Base-by-base conservation (phyloP, 441 rosid species). In the Eutrema salsugineum region DNA sequence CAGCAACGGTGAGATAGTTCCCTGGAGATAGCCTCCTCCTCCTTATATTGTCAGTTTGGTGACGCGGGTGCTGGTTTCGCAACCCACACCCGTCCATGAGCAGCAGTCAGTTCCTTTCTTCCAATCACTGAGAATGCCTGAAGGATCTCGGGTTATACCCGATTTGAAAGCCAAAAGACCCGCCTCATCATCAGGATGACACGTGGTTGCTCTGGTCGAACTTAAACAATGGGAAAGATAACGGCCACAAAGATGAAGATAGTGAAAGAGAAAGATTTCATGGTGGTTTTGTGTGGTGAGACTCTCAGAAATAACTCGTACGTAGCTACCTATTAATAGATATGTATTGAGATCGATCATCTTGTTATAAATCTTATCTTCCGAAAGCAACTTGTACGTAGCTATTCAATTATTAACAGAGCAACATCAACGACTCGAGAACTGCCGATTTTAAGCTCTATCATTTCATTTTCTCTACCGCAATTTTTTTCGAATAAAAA, bases 161-260 rank as follows among this genome's bases (percentile, higher is more conserved):
- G 90, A 72, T 77, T 88, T 87, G 82, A 90, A 90, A 36, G 77
- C 87, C 47, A 86, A 39, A 24, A 90, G 90, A 66, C 87, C 91
- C 1, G 83, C 28, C 66, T 84, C 84, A 38, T 90, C 96, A 10
- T 88, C 88, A 7, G 42, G 65, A 78, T 90, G 80, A 67, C 96
- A 90, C 2, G 44, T 68, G 64, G 82, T 58, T 10, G 87, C 83
- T 36, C 70, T 63, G 16, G 79, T 15, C 74, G 42, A 54, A 14
- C 43, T 28, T 68, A 71, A 57, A 35, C 16, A 15, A 7, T 12
- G 72, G 56, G 59, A 36, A 51, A 14, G 47, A 71, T 11, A 70
- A 27, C 15, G 54, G 63, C 33, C 27, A 71, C 1, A 44, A 75
- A 51, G 12, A 57, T 44, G 49, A 70, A 32, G 43, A 75, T 39